Conservation (phyloP, 768 basidiomycete species). For the Crucibulum laeve region DNA sequence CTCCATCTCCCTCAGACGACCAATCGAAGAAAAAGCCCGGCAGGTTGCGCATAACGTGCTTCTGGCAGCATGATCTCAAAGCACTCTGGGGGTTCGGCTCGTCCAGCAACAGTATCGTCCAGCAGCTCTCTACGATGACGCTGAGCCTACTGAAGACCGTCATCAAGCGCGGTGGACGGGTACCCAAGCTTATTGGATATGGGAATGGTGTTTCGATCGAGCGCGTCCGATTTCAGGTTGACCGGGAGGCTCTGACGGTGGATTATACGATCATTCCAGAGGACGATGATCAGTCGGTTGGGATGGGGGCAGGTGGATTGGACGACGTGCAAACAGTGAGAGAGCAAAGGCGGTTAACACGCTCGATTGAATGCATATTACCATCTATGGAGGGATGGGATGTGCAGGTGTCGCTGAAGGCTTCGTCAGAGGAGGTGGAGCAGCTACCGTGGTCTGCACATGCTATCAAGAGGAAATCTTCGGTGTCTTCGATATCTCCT, state of each 20-base stretch:
- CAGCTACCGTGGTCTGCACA: constrained; percentile 69
- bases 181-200: constrained; percentile 73
- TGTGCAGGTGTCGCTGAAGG: constrained; percentile 71
- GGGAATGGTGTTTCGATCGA: constrained; percentile 82
- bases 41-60: constrained; percentile 78
- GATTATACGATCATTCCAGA: constrained; percentile 83
- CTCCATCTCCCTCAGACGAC: constrained; percentile 21
- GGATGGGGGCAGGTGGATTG: constrained; percentile 38
- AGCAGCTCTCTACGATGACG: constrained; percentile 84
- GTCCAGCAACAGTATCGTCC: constrained; percentile 51
- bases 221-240: constrained; percentile 72
- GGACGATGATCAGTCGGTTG: constrained; percentile 47
- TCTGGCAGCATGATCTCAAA: constrained; percentile 94
- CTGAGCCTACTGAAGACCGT: constrained; percentile 81
- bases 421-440: constrained; percentile 69
- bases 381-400: constrained; percentile 83
- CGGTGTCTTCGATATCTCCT: constrained; percentile 24
- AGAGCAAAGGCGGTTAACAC: constrained; percentile 65
- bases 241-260: constrained; percentile 76
- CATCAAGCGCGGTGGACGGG: constrained; percentile 64
- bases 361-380: constrained; percentile 79
- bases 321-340: constrained; percentile 62
- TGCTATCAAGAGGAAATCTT: constrained; percentile 45
- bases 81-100: constrained; percentile 80
- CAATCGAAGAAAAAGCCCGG: constrained; percentile 32